Conservation (phyloP, 2,329 filamentous ascomycete species). For the Aspergillus fijiensis region DNA sequence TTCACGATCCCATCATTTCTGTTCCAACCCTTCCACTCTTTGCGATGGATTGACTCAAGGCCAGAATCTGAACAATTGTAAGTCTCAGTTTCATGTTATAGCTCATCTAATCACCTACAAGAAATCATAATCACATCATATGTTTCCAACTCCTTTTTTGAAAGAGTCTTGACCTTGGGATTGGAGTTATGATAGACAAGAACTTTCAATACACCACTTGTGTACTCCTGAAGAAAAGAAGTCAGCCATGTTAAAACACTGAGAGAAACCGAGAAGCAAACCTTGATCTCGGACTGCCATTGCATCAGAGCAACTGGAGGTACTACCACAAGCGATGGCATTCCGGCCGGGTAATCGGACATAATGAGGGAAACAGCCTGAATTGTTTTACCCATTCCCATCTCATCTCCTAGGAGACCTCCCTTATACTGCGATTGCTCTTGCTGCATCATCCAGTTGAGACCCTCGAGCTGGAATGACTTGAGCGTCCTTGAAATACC, state of each 20-base stretch:
- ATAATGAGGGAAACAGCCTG: conserved; percentile 97
- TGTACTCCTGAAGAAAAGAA: conserved; percentile 55
- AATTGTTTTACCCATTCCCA: conserved; percentile 98
- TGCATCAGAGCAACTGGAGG: conserved; percentile 95
- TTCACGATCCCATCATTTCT: conserved; percentile 78
- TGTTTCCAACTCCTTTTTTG: conserved; percentile 70
- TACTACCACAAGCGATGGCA: conserved; percentile 83
- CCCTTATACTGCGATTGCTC: conserved; percentile 83
- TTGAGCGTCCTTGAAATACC: conserved; percentile 83
- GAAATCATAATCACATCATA: conserved; percentile 97
- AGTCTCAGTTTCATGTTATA: conserved; percentile 1
- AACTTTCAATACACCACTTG: conserved; percentile 84
- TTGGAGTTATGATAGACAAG: conserved; percentile 90
- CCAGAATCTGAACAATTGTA: conserved; percentile 48
- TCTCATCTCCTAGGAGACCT: conserved; percentile 91
- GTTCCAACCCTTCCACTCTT: conserved; percentile 86
- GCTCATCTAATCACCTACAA: conserved; percentile 55
- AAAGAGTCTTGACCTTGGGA: conserved; percentile 74
- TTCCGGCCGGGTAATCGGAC: conserved; percentile 86
- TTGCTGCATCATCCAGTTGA: conserved; percentile 93
- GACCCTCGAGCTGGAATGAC: conserved; percentile 87
- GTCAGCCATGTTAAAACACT: not conserved
- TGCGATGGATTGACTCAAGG: conserved; percentile 86
- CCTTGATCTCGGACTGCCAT: conserved; percentile 79
- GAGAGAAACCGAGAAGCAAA: conserved; percentile 36